phyloP scores from a whole-genome alignment of 306 rosid species.

The Cicer yamashitae region DNA sequence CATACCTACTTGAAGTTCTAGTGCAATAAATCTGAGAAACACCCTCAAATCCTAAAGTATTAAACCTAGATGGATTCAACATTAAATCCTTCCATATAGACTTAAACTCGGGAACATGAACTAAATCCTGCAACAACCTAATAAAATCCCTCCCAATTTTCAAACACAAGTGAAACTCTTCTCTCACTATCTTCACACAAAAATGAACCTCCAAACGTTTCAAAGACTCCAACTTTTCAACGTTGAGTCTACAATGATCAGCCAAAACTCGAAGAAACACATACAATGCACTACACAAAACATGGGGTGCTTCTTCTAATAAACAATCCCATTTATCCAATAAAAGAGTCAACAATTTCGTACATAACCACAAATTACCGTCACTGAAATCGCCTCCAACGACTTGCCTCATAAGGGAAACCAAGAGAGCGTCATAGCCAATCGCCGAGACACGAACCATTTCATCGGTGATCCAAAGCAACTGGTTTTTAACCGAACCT shows the following conservation, averaged over 20 bases:
- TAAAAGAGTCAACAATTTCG: slow-evolving; percentile 58
- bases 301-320: slow-evolving; percentile 58
- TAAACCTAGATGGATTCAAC: slow-evolving; percentile 55
- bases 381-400: slow-evolving; percentile 67
- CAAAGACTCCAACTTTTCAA: slow-evolving; percentile 56
- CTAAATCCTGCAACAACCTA: slow-evolving; percentile 73
- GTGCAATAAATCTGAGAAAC: slow-evolving; percentile 64
- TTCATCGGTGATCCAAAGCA: slow-evolving; percentile 61
- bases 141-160: slow-evolving; percentile 82
- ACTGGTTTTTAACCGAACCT: slow-evolving; percentile 53
- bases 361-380: slow-evolving; percentile 69
- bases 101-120: slow-evolving; percentile 67
- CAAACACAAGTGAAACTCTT: slow-evolving; percentile 70
- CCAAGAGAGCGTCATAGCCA: slow-evolving; percentile 62
- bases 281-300: slow-evolving; percentile 68
- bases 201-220: slow-evolving; percentile 67
- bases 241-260: slow-evolving; percentile 58
- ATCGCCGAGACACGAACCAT: slow-evolving; percentile 60
- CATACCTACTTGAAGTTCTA: slow-evolving; percentile 63
- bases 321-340: slow-evolving; percentile 55
- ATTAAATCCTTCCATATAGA: slow-evolving; percentile 69
- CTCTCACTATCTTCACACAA: slow-evolving; percentile 68
- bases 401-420: slow-evolving; percentile 74
- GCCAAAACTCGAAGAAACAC: slow-evolving; percentile 70
- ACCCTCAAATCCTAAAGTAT: slow-evolving; percentile 53